Percentiles rank a stretch among this genome's conserved stretches.
phyloP scores from a whole-genome alignment of 2,329 filamentous ascomycete genomes.

The Eurotiales sp. region DNA sequence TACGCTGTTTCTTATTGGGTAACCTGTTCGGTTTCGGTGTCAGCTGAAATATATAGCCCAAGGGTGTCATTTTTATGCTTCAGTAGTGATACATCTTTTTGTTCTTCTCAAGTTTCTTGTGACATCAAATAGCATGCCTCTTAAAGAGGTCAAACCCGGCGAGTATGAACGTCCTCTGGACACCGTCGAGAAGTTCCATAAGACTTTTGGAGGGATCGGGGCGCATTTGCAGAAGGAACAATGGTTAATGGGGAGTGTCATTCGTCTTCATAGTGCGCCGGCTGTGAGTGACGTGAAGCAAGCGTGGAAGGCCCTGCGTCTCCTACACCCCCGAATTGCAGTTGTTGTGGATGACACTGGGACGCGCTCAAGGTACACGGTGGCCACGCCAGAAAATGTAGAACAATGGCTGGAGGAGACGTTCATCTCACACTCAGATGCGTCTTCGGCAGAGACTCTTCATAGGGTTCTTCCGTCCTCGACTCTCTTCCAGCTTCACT shows the following conservation, averaged over 20 bases:
- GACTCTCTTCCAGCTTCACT: constrained; percentile 11
- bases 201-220: background rate
- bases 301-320: constrained; percentile 15
- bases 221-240: background rate
- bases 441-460: constrained; percentile 8
- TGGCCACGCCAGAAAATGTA: constrained; percentile 12
- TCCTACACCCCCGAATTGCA: constrained; percentile 18
- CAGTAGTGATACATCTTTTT: no score
- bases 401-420: constrained; percentile 16
- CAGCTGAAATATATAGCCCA: no score
- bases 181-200: background rate
- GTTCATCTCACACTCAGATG: constrained; percentile 7
- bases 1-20: no score
- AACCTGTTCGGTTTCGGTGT: no score
- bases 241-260: background rate
- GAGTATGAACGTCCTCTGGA: constrained; percentile 5
- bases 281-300: background rate
- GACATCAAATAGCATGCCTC: background rate
- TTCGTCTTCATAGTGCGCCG: background rate
- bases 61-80: no score
- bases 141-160: constrained; percentile 1
- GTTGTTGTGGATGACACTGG: constrained; percentile 3
- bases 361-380: constrained; percentile 7
- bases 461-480: constrained; percentile 11
- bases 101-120: no score